Percentiles rank a stretch among this genome's conserved stretches.
phyloP scores from a whole-genome alignment of 441 rosid genomes.

The Arabidopsis lyrata region DNA sequence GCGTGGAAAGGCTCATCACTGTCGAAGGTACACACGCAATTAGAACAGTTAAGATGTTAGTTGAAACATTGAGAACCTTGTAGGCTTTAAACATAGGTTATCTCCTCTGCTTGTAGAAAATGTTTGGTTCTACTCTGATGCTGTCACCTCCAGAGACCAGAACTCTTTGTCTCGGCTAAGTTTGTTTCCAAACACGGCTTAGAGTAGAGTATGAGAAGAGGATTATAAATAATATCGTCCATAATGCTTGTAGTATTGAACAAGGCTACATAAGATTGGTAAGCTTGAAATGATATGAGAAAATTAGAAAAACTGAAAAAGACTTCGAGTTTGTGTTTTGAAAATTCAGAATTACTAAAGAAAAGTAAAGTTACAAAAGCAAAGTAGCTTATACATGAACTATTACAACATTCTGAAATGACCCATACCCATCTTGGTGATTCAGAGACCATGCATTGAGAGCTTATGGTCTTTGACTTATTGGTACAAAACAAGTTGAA shows the following conservation, averaged over 20 bases:
- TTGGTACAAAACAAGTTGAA: neutral
- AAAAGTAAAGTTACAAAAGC: neutral
- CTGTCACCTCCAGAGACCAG: neutral
- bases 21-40: constrained; percentile 25
- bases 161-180: neutral
- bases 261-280: neutral
- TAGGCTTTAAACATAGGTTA: neutral
- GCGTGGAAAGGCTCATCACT: neutral
- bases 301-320: neutral
- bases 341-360: neutral
- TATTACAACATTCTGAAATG: constrained; percentile 7
- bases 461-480: constrained; percentile 10
- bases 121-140: neutral
- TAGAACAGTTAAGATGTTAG: neutral
- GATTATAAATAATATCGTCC: neutral
- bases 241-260: neutral
- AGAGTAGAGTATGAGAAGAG: neutral
- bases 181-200: neutral
- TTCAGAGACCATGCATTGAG: constrained; percentile 21
- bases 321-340: neutral
- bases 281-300: constrained; percentile 10
- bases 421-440: neutral
- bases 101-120: neutral
- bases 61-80: neutral
- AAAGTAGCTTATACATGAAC: neutral